Base-by-base conservation (phyloP, 179 eudicot species). In the Nepenthes alata region DNA sequence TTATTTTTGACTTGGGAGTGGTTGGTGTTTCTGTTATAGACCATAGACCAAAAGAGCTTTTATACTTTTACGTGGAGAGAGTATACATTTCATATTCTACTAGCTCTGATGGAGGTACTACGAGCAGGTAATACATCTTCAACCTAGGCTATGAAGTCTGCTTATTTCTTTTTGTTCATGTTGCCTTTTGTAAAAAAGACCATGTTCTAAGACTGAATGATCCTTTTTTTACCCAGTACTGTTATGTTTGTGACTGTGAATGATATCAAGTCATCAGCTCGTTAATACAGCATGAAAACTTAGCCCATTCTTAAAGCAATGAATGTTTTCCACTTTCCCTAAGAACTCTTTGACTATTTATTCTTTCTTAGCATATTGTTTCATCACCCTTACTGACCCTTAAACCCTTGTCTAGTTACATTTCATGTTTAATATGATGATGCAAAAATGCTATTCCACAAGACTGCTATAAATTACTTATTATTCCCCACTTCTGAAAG, bases 1-100 rank as follows among this genome's bases (percentile, higher is more conserved):
- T 93, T 63, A 83, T 84, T 66, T 76, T 90, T 60, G 98, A 93
- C 69, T 71, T 93, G 71, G 98, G 94, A 61, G 94, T 80, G 55
- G 77, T 90, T 70, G 97, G 98, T 53, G 59, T 93, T 61, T 90
- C 97, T 62, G 68, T 93, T 62, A 70, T 90, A 51, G 97, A 90
- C 79, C 94, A 93, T 60, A 87, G 75, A 79, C 91, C 97, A 70
- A 83, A 76, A 76, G 98, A 93, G 82, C 86, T 93, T 61, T 77
- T 80, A 36, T 93, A 83, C 72, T 48, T 93, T 66, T 87, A 82
- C 76, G 78, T 93, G 79, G 97, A 90, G 73, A 83, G 80, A 65
- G 89, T 93, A 35, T 83, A 82, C 72, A 65, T 90, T 65, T 87
- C 97, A 35, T 93, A 93, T 75, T 80, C 86, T 34, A 83, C 91